Evolutionary conservation across 257 asterid species (phyloP).

Genomic region (Gardenia jasminoides): DNA sequence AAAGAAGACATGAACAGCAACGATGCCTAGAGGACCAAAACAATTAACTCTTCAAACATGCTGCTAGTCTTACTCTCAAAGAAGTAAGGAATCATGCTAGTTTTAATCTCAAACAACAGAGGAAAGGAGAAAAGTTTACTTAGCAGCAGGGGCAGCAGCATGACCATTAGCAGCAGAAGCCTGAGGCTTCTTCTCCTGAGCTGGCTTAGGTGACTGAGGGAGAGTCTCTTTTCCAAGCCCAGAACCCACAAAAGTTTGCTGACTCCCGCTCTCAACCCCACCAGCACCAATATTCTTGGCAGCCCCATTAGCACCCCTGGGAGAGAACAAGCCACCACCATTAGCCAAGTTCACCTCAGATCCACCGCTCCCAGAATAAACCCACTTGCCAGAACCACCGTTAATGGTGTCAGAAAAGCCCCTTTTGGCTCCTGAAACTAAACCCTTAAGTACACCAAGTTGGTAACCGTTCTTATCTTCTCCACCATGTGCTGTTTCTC

Average conservation of each 20-base stretch:
- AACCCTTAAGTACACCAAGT: constrained; percentile 18
- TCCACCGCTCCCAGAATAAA: constrained; percentile 34
- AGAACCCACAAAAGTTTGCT: constrained; percentile 21
- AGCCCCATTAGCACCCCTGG: constrained; percentile 34
- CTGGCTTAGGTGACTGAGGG: constrained; percentile 28
- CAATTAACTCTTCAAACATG: not conserved
- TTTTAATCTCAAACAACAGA: not conserved
- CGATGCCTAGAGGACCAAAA: not conserved
- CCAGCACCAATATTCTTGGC: constrained; percentile 22
- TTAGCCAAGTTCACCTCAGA: constrained; percentile 35
- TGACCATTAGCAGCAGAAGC: constrained; percentile 24
- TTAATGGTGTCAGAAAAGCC: constrained; percentile 39
- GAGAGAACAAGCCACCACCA: constrained; percentile 35
- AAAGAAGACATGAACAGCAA: constrained; percentile 3
- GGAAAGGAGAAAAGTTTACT: constrained; percentile 22
- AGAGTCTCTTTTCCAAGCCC: constrained; percentile 31
- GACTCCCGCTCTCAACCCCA: constrained; percentile 17
- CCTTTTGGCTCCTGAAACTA: constrained; percentile 45
- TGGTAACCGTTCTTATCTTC: constrained; percentile 20
- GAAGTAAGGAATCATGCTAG: not conserved
- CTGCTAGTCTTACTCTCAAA: not conserved
- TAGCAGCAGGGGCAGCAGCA: constrained; percentile 37
- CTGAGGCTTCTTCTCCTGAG: constrained; percentile 36
- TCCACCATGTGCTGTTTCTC: constrained; percentile 18
- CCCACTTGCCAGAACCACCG: constrained; percentile 41